Evolutionary conservation across 805 yeast genomes (phyloP).

Genomic region (Spathaspora hagerdaliae): DNA sequence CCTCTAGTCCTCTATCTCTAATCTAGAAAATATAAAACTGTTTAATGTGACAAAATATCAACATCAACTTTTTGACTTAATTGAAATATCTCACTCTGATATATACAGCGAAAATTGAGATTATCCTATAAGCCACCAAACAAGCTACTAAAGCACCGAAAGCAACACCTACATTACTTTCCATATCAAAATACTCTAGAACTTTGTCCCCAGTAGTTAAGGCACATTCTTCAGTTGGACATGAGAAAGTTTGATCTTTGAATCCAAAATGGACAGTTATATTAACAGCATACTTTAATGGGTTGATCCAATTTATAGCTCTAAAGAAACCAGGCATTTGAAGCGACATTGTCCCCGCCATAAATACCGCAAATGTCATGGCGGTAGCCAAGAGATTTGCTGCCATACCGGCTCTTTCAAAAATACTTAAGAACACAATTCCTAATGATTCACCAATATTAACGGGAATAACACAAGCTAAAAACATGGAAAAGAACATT

Average conservation of each 20-base stretch:
- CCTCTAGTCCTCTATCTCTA: too few species aligned
- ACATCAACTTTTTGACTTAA: too few species aligned
- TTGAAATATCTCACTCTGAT: constrained; percentile 22
- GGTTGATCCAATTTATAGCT: constrained; percentile 71
- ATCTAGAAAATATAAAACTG: too few species aligned
- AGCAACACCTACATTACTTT: constrained; percentile 19
- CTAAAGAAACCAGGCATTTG: constrained; percentile 63
- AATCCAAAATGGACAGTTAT: constrained; percentile 56
- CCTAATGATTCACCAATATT: constrained; percentile 84
- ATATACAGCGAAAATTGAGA: constrained; percentile 23
- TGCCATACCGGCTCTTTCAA: constrained; percentile 74
- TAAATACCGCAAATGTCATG: constrained; percentile 66
- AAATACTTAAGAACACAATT: constrained; percentile 67
- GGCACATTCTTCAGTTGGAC: constrained; percentile 28
- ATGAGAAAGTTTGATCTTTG: constrained; percentile 43
- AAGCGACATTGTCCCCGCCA: constrained; percentile 82
- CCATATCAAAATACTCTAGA: constrained; percentile 25
- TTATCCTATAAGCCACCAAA: constrained; percentile 26
- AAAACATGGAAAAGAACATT: constrained; percentile 62
- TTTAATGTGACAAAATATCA: not conserved
- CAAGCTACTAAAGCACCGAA: constrained; percentile 36
- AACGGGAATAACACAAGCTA: constrained; percentile 49
- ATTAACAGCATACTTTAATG: constrained; percentile 67
- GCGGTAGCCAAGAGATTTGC: constrained; percentile 67
- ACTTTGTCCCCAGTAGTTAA: constrained; percentile 30